A percentile compares a stretch with the other conserved stretches of the same genome.
Conservation (phyloP, 805 yeast genomes). For the Dipodascus geniculatus region DNA sequence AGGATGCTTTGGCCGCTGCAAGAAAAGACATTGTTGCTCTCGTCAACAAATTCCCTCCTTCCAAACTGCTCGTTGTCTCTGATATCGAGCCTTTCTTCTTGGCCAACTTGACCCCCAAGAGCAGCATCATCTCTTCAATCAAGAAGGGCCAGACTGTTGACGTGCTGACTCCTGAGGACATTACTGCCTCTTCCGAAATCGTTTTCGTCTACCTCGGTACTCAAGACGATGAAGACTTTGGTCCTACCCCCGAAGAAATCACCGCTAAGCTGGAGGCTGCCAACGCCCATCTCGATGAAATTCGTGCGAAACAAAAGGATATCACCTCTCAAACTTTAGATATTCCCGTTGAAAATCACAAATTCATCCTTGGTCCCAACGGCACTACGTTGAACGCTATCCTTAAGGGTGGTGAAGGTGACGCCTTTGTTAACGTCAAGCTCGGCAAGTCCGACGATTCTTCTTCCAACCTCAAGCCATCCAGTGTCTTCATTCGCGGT, state of each 20-base stretch:
- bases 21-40: slow-evolving; percentile 63
- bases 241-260: slow-evolving; percentile 54
- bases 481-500: slow-evolving; percentile 61
- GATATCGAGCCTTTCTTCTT: slow-evolving; percentile 60
- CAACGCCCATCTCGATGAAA: slow-evolving; percentile 35
- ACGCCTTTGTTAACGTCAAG: slow-evolving; percentile 25
- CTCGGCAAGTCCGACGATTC: slow-evolving; percentile 19
- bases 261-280: slow-evolving; percentile 42
- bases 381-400: slow-evolving; percentile 42
- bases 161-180: slow-evolving; percentile 39
- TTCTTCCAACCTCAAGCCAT: slow-evolving; percentile 28
- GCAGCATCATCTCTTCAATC: slow-evolving; percentile 11
- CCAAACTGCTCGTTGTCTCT: slow-evolving; percentile 40
- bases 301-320: slow-evolving; percentile 48
- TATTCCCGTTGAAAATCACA: slow-evolving; percentile 46
- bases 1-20: slow-evolving; percentile 43
- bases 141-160: slow-evolving; percentile 35
- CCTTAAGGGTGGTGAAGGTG: slow-evolving; percentile 27
- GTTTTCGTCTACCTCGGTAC: slow-evolving; percentile 42
- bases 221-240: slow-evolving; percentile 48
- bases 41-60: slow-evolving; percentile 66
- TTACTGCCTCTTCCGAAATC: slow-evolving; percentile 30
- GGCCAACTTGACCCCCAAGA: slow-evolving; percentile 29
- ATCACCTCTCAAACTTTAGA: slow-evolving; percentile 40
- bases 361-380: slow-evolving; percentile 47